Base-by-base conservation (phyloP, 2,329 filamentous ascomycete species). In the Alternaria brassicicola region DNA sequence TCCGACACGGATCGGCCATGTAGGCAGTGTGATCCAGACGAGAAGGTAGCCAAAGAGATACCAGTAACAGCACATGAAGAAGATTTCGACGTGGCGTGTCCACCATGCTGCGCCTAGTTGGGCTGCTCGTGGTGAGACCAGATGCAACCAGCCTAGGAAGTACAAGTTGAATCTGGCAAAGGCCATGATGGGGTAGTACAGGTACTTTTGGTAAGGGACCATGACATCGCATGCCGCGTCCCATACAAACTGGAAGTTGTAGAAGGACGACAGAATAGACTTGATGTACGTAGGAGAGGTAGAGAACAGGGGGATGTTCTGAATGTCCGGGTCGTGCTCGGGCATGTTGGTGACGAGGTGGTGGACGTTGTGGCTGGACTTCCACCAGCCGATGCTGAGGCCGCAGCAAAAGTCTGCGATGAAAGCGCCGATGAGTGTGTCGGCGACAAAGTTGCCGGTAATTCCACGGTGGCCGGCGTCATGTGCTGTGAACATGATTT, bases 141-240 rank as follows among this genome's bases (percentile, higher is more conserved):
- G 84, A 74, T 90, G 92, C 63, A 89, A 84, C 89, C 90, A 96
- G 13, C 90, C 93, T 15, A 95, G 84, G 10, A 86, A 80, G 76
- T 96, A 96, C 15, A 97, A 85, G 74, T 97, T 97, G 82, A 97
- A 93, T 35, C 93, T 88, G 6, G 90, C 93, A 61, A 97, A 85
- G 33, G 87, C 82, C 68, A 97, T 86, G 64, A 97, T 82, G 2
- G 90, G 85, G 74, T 96, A 96, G 78, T 96, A 97, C 0, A 90
- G 84, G 77, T 90, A 93, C 58, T 91, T 84, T 76, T 97, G 93
- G 59, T 90, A 84, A n/a, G 83, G 84, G 47, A 96, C 79, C 13
- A 92, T 76, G 61, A 91, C 76, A 71, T 88, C 88, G 19, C 91
- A 90, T n/a, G 86, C 83, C 6, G 83, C 83, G 73, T 96, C 92